Evolutionary conservation across 2,329 filamentous ascomycete species (phyloP), one percentile per base, ranked within the genome.

Genomic region (Teratosphaeria viscida): DNA sequence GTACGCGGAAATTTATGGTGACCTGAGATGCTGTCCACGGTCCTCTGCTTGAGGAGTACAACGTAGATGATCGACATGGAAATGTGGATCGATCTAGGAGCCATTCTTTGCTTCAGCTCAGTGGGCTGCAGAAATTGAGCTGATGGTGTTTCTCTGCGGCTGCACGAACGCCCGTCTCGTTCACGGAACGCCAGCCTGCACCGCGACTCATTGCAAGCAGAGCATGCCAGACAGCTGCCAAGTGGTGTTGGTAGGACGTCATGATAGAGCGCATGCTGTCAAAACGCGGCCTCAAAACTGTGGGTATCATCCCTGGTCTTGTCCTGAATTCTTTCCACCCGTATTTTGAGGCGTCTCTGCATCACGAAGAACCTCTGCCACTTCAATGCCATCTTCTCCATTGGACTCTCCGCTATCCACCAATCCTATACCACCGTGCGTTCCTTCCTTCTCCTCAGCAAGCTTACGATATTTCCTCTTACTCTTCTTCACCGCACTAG

Each of bases 401-500:
- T 23, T n/a, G 19, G n/a, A 19, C n/a, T 49, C 43, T 2, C 2
- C n/a, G 8, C 43, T 11, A 16, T 19, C 43, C n/a, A 19, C 19
- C 43, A 12, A 14, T 43, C 3, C 64, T 23, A 26, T 39, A 47
- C 57, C 61, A 32, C 60, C 66, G 16, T 56, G 63, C 27, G 65
- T 61, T 37, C 57, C 69, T 2, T 64, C 69, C 65, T 78, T 79
- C 55, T 77, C 79, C 61, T 81, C 81, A 3, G 79, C 81, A 1
- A 89, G 73, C 68, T 80, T 80, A 62, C 80, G 80, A 69, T 92
- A 92, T 74, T 96, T 96, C 67, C 90, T 81, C 68, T 86, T 82
- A 59, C 83, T 85, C 81, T 96, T 96, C 77, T 96, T 95, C 5
- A 79, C 81, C 26, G 83, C 83, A 71, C 90, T 94, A 34, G 85